phyloP scores from a whole-genome alignment of 768 basidiomycete species.

The Tricholoma terreum region DNA sequence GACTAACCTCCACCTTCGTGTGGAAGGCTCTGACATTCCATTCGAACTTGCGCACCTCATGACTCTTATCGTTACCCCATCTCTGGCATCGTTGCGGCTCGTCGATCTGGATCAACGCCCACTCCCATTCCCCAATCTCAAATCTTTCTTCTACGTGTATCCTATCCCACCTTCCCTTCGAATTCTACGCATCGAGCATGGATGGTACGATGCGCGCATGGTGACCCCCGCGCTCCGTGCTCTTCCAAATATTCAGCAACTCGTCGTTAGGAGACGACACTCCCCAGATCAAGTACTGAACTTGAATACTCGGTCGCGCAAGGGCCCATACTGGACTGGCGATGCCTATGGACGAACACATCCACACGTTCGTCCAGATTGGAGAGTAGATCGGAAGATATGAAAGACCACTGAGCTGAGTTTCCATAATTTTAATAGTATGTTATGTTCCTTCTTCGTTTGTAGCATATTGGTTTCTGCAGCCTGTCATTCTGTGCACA shows the following conservation, averaged over 20 bases:
- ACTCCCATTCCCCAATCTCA: constrained; percentile 42
- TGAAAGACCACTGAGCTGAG: neutral
- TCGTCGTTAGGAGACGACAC: constrained; percentile 32
- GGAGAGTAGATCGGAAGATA: neutral
- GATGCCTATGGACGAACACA: constrained; percentile 10
- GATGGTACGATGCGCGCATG: constrained; percentile 46
- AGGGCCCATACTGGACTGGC: constrained; percentile 6
- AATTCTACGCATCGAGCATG: constrained; percentile 38
- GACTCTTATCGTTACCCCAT: constrained; percentile 47
- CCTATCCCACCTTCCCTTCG: constrained; percentile 38
- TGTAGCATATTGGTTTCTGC: neutral
- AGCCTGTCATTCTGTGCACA: neutral
- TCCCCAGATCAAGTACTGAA: constrained; percentile 32
- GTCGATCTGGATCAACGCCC: constrained; percentile 38
- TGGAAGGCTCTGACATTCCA: constrained; percentile 57
- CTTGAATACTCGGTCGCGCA: constrained; percentile 16
- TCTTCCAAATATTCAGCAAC: constrained; percentile 30
- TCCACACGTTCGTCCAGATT: constrained; percentile 9
- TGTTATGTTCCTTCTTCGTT: neutral
- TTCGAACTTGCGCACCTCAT: constrained; percentile 54
- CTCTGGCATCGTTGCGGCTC: constrained; percentile 45
- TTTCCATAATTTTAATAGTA: neutral
- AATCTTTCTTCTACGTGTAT: constrained; percentile 45
- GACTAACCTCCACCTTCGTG: constrained; percentile 43
- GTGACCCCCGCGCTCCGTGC: constrained; percentile 32